Conservation (phyloP, 345 rosid genomes). For the Salix suchowensis region DNA sequence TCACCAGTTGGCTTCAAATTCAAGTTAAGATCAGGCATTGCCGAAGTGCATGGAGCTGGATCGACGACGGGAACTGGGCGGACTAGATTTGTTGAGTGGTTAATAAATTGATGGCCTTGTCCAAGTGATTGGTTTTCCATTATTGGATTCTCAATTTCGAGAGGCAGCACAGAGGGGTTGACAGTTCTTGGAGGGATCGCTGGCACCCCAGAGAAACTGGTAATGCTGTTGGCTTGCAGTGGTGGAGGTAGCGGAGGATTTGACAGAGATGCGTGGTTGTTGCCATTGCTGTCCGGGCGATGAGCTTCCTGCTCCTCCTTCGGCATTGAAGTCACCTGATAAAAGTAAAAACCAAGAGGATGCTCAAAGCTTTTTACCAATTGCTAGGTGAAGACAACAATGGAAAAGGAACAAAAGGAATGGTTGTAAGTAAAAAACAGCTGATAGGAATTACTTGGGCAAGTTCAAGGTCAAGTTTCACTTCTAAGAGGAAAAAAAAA, state of each 20-base stretch:
- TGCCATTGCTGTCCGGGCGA: slow-evolving; percentile 29
- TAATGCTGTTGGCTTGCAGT: slow-evolving; percentile 25
- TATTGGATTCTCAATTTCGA: slow-evolving; percentile 28
- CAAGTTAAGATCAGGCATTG: slow-evolving; percentile 34
- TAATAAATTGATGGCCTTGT: slow-evolving; percentile 15
- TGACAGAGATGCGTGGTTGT: slow-evolving; percentile 17
- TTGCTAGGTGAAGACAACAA: not conserved
- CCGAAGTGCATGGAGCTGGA: slow-evolving; percentile 23
- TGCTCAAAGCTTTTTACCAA: not conserved
- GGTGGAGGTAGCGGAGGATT: slow-evolving; percentile 22
- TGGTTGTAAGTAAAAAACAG: not conserved
- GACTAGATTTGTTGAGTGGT: slow-evolving; percentile 24
- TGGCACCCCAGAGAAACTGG: slow-evolving; percentile 33
- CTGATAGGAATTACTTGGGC: no score
- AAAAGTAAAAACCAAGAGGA: not conserved
- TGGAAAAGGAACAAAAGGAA: not conserved
- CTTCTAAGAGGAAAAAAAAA: not conserved
- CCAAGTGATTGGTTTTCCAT: slow-evolving; percentile 23
- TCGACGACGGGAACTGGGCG: slow-evolving; percentile 27
- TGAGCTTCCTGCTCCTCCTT: slow-evolving; percentile 46
- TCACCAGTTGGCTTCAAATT: slow-evolving; percentile 24
- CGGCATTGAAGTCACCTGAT: slow-evolving; percentile 51
- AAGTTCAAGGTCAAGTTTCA: not conserved
- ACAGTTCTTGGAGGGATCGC: slow-evolving; percentile 23
- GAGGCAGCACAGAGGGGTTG: slow-evolving; percentile 26